Base-by-base conservation (phyloP, 2,329 filamentous ascomycete species). In the Didymella segeticola region DNA sequence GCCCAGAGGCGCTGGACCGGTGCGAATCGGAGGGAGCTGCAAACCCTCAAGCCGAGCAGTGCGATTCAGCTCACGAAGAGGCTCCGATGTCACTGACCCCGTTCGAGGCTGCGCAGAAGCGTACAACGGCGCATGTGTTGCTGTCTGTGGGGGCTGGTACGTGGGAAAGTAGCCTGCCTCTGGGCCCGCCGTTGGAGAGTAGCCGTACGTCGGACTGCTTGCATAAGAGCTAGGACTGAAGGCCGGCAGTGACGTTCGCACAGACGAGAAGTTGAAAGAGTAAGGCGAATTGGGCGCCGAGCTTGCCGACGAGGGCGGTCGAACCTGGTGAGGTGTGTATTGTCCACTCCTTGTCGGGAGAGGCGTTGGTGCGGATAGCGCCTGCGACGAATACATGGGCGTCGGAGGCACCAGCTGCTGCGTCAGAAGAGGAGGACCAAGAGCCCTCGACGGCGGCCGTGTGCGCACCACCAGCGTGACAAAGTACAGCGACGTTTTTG, bases 401-500 rank as follows among this genome's bases (percentile, higher is more conserved):
- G 69, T 71, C 2, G 69, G 68, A 34, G 71, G 69, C 47, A 68
- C 69, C 22, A 70, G 53, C 34, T 74, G 70, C 43, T 72, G 70
- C 9, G 70, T 72, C 38, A 68, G 46, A 64, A 73, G 66, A 66
- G 64, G 58, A 52, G 71, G 67, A 45, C 56, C 68, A 6, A 58
- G 46, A 19, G 62, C 49, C 23, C 67, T 61, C n/a, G 62, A 54
- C 19, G 61, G 59, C 38, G 61, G 59, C 38, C 62, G 62, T 27
- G 64, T 70, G 27, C 63, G 66, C 37, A 75, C 68, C 30, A 77
- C 76, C 34, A 80, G 62, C 20, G 77, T 76, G 19, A 79, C 75
- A 45, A 80, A 81, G 62, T 79, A 81, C 15, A 77, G 62, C 14
- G 74, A 74, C 10, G 77, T 77, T 60, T 78, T 79, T 10, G 78